Percentiles rank a stretch among this genome's conserved stretches.
Evolutionary conservation across 2,329 filamentous ascomycete genomes (phyloP).

Genomic region (Zarea fungicola): DNA sequence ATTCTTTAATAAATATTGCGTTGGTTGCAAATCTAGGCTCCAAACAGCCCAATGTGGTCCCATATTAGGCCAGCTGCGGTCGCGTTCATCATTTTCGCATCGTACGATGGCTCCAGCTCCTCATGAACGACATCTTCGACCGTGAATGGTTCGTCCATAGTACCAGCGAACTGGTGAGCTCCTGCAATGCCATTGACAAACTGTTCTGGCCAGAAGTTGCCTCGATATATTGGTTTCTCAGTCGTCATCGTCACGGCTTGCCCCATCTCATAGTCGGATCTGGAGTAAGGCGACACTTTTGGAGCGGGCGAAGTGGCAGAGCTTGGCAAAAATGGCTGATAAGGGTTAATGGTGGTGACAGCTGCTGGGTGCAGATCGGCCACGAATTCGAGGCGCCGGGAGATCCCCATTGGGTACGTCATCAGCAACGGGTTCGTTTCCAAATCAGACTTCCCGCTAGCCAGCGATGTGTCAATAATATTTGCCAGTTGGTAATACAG

Average conservation of each 20-base stretch:
- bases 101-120: too few relatives aligned
- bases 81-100: too few relatives aligned
- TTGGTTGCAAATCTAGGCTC: too few relatives aligned
- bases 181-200: neutral
- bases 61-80: too few relatives aligned
- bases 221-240: neutral
- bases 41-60: too few relatives aligned
- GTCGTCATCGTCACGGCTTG: neutral
- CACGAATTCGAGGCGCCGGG: neutral
- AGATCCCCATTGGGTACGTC: neutral
- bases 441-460: neutral
- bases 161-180: too few relatives aligned
- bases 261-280: neutral
- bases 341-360: neutral
- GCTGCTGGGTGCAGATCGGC: neutral
- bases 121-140: too few relatives aligned
- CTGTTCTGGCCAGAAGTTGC: neutral
- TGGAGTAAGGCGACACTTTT: neutral
- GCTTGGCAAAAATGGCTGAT: neutral
- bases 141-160: too few relatives aligned
- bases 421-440: neutral
- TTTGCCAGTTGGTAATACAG: neutral
- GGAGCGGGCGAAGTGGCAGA: neutral
- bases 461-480: neutral
- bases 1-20: too few relatives aligned